Percentiles rank a stretch among this genome's conserved stretches.
phyloP scores from a whole-genome alignment of 2,329 filamentous ascomycete genomes.

The Cylindrodendrum hubeiense region DNA sequence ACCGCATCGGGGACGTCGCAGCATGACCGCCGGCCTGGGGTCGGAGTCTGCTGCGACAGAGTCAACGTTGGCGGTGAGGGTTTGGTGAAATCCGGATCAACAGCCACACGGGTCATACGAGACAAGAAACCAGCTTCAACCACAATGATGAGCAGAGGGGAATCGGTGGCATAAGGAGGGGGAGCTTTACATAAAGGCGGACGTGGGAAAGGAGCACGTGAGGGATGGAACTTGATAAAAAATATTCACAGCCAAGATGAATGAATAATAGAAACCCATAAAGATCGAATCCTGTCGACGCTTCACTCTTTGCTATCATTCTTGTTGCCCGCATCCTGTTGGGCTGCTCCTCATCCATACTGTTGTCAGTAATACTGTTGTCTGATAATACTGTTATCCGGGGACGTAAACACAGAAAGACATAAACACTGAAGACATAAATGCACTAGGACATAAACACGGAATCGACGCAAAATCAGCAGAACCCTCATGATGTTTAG shows the following conservation, averaged over 20 bases:
- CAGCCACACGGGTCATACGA: conserved; percentile 16
- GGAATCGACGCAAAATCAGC: not conserved
- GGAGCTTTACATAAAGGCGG: conserved; percentile 33
- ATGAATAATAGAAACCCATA: conserved; percentile 43
- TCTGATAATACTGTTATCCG: not conserved
- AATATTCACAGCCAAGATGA: conserved; percentile 30
- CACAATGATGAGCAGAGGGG: conserved; percentile 24
- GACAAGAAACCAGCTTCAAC: conserved; percentile 14
- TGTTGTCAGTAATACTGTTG: not conserved
- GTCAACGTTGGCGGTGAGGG: conserved; percentile 1
- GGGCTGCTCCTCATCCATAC: not conserved
- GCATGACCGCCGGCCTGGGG: conserved; percentile 3
- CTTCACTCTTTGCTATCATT: conserved; percentile 4
- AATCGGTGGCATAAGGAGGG: conserved; percentile 28
- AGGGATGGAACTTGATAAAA: conserved; percentile 31
- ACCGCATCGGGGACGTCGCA: conserved; percentile 5
- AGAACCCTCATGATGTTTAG: not conserved
- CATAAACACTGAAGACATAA: not conserved
- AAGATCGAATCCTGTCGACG: conserved; percentile 28
- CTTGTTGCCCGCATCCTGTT: not conserved
- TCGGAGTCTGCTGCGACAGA: conserved; percentile 5
- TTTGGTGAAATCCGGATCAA: conserved; percentile 10
- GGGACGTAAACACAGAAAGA: not conserved
- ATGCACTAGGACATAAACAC: not conserved
- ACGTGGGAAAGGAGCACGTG: conserved; percentile 8